phyloP scores from a whole-genome alignment of 805 yeast genomes.

The Metschnikowia similis region DNA sequence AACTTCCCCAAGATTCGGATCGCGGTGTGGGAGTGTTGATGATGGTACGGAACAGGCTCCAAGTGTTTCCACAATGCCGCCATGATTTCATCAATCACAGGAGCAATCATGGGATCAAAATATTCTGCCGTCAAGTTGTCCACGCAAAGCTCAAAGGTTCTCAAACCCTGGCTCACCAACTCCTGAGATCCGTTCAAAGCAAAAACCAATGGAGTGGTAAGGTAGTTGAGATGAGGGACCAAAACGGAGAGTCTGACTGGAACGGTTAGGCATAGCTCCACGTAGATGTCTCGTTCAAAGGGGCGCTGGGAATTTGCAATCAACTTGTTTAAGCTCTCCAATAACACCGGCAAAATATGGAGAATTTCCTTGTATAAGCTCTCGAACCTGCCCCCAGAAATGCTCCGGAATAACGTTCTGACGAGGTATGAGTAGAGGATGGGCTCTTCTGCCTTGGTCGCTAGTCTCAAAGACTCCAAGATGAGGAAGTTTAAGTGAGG shows the following conservation, averaged over 20 bases:
- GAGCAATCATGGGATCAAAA: conserved; percentile 95
- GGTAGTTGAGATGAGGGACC: conserved; percentile 84
- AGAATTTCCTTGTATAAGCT: conserved; percentile 86
- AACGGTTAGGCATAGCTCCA: conserved; percentile 89
- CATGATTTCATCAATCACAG: conserved; percentile 92
- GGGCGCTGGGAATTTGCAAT: conserved; percentile 80
- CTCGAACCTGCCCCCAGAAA: conserved; percentile 96
- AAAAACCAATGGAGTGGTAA: conserved; percentile 86
- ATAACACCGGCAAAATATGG: conserved; percentile 81
- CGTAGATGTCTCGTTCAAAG: conserved; percentile 89
- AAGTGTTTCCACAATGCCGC: conserved; percentile 87
- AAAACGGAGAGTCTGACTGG: conserved; percentile 92
- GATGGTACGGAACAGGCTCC: conserved; percentile 89
- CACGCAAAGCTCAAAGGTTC: conserved; percentile 93
- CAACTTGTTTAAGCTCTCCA: conserved; percentile 81
- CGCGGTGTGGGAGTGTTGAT: conserved; percentile 92
- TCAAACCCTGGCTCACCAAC: conserved; percentile 85
- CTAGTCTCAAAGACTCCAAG: conserved; percentile 67
- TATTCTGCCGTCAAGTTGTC: conserved; percentile 95
- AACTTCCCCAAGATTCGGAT: conserved; percentile 88
- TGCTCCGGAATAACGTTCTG: conserved; percentile 84
- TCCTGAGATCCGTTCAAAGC: conserved; percentile 91
- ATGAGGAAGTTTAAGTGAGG: conserved; percentile 87
- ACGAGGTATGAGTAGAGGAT: conserved; percentile 83
- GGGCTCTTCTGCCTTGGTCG: conserved; percentile 88